Evolutionary conservation across 805 yeast genomes (phyloP).

Genomic region (Ogataea haglerorum): DNA sequence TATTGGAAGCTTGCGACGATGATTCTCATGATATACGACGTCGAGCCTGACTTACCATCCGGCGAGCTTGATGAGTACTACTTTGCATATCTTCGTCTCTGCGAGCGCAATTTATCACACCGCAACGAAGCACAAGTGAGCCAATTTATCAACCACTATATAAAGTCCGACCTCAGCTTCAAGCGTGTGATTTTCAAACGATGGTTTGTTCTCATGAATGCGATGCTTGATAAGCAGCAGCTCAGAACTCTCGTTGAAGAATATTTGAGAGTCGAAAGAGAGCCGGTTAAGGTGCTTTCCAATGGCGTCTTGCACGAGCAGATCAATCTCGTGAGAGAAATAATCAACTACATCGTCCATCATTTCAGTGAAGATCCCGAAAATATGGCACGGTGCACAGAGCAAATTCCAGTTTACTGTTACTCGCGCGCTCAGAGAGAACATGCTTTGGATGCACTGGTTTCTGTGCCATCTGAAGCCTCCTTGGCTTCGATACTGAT

Average conservation of each 20-base stretch:
- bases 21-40: slow-evolving; percentile 46
- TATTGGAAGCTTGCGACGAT: slow-evolving; percentile 48
- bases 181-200: slow-evolving; percentile 38
- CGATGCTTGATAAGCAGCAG: slow-evolving; percentile 30
- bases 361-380: neutral
- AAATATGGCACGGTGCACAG: slow-evolving; percentile 9
- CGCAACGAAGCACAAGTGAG: slow-evolving; percentile 10
- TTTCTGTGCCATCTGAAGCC: neutral
- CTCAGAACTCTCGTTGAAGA: slow-evolving; percentile 29
- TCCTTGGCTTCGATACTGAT: slow-evolving; percentile 29
- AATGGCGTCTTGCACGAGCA: slow-evolving; percentile 51
- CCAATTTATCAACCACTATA: slow-evolving; percentile 28
- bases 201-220: slow-evolving; percentile 52
- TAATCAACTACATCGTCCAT: slow-evolving; percentile 16
- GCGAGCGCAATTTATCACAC: slow-evolving; percentile 34
- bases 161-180: slow-evolving; percentile 11
- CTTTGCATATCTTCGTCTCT: slow-evolving; percentile 40
- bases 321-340: slow-evolving; percentile 30
- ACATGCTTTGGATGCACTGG: slow-evolving; percentile 26
- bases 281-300: slow-evolving; percentile 27
- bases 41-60: slow-evolving; percentile 13
- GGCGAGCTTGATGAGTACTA: slow-evolving; percentile 15
- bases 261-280: slow-evolving; percentile 26
- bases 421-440: slow-evolving; percentile 36
- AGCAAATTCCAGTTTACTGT: slow-evolving; percentile 49